Evolutionary conservation across 768 basidiomycete genomes (phyloP), one percentile per base, ranked within the genome.

Genomic region (Psilocybe cyanescens): DNA sequence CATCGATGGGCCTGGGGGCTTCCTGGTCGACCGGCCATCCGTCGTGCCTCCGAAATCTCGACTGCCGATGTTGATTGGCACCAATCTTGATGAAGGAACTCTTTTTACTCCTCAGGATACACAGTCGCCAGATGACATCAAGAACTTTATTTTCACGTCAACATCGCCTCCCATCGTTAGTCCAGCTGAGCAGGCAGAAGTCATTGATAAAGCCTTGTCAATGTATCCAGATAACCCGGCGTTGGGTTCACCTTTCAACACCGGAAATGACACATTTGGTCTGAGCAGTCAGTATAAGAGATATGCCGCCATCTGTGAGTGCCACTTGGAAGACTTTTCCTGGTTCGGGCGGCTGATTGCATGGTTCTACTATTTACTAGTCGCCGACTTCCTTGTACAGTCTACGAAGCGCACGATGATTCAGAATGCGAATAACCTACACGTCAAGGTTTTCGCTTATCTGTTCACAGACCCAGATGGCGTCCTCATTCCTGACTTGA

Each of bases 201-300:
- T 64, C 1, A 56, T 72, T 3, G 63, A 72, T 5, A 33, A 53
- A 7, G 30, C 79, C 0, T 48, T 79, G 0, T 55, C 74, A 12
- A 59, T 79, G 5, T 83, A 83, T 64, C 80, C 80, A 1, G 66
- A 79, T 48, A 63, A 68, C 24, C 75, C 81, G n/a, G 68, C 78
- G 3, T 57, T 71, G 29, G 81, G 81, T 1, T 76, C 79, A 0
- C 82, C 82, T 0, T 83, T 75, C 57, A 70, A 69, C 2, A 82
- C 81, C 2, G 79, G 81, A 3, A 73, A 77, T 55, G 64, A 78
- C 24, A 77, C 78, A 0, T 82, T 81, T 60, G 79, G 80, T 0
- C 60, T 77, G 16, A 62, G 59, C 16, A 41, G 51, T 28, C 49
- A 67, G 14, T 78, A 68, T 61, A 74, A 77, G 58, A 71, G 74